These are phyloP conservation scores for Pichia sp. DNA, from an alignment of 1,139 yeast genomes.

Conservation along the genomic window DNA sequence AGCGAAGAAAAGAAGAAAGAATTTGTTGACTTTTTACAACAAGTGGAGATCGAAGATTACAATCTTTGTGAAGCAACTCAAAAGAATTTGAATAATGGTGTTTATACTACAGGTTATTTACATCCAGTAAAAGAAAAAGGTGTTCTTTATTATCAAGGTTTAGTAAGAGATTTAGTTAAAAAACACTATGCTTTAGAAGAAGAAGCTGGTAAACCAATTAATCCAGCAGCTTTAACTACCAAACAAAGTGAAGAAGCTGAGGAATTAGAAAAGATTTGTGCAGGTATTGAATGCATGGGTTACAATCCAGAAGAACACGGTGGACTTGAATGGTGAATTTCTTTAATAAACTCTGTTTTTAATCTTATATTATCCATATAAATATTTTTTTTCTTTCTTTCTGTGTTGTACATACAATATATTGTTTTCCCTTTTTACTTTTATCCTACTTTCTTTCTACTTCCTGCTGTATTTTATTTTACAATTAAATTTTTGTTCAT, in stretches of 20 bases:
- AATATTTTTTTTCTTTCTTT: too few relatives aligned
- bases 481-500: too few relatives aligned
- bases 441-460: too few relatives aligned
- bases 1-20: constrained; percentile 46
- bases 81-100: constrained; percentile 53
- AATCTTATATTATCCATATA: too few relatives aligned
- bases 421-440: too few relatives aligned
- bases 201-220: constrained; percentile 39
- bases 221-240: constrained; percentile 44
- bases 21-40: constrained; percentile 55
- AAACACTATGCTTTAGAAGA: constrained; percentile 43
- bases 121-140: constrained; percentile 57
- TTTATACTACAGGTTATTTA: constrained; percentile 50
- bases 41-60: constrained; percentile 55
- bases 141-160: constrained; percentile 49
- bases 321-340: constrained; percentile 25
- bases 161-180: constrained; percentile 55
- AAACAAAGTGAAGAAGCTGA: constrained; percentile 37
- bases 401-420: too few relatives aligned
- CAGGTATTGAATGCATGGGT: constrained; percentile 42
- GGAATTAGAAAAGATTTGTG: constrained; percentile 46
- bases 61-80: constrained; percentile 54
- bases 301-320: constrained; percentile 29
- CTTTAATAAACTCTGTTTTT: too few relatives aligned
- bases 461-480: too few relatives aligned